Evolutionary conservation across 2,329 filamentous ascomycete species (phyloP).

Genomic region (Trichoderma citrinoviride): DNA sequence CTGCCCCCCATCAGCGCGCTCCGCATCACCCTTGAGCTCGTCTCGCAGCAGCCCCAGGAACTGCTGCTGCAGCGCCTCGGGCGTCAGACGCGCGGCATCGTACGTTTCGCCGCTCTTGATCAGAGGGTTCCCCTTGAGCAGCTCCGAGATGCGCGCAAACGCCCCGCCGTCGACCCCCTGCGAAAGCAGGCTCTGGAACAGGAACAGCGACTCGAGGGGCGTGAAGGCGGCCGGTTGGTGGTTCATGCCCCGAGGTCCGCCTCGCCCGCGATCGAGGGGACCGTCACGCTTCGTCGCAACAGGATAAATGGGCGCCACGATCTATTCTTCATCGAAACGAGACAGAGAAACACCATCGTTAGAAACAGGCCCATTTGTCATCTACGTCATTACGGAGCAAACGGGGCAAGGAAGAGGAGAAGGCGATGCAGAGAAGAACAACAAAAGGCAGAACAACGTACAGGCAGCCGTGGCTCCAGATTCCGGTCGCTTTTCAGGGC

Average conservation of each 20-base stretch:
- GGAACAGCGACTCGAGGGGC: slow-evolving; percentile 78
- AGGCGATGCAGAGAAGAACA: slow-evolving; percentile 14
- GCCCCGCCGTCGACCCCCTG: slow-evolving; percentile 63
- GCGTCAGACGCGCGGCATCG: slow-evolving; percentile 69
- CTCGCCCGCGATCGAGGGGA: slow-evolving; percentile 57
- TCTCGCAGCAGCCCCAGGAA: slow-evolving; percentile 76
- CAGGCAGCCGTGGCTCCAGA: slow-evolving; percentile 32
- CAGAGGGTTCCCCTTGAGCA: slow-evolving; percentile 70
- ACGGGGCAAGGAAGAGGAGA: slow-evolving; percentile 2
- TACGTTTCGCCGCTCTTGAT: slow-evolving; percentile 69
- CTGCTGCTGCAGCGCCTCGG: slow-evolving; percentile 74
- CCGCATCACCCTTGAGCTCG: slow-evolving; percentile 59
- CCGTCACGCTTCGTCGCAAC: slow-evolving; percentile 49
- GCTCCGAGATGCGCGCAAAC: slow-evolving; percentile 70
- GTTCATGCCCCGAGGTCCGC: slow-evolving; percentile 56
- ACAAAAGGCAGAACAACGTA: slow-evolving; percentile 30
- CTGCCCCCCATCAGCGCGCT: slow-evolving; percentile 27
- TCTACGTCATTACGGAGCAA: slow-evolving; percentile 29
- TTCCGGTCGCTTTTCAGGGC: slow-evolving; percentile 30
- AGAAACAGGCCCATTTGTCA: background rate
- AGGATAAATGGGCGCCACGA: slow-evolving; percentile 56
- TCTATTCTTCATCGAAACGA: slow-evolving; percentile 28
- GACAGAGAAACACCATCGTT: background rate
- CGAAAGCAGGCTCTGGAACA: slow-evolving; percentile 75
- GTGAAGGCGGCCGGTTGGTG: slow-evolving; percentile 63